Evolutionary conservation across 2,329 filamentous ascomycete species (phyloP).

Genomic region (Nigrograna mackinnonii): DNA sequence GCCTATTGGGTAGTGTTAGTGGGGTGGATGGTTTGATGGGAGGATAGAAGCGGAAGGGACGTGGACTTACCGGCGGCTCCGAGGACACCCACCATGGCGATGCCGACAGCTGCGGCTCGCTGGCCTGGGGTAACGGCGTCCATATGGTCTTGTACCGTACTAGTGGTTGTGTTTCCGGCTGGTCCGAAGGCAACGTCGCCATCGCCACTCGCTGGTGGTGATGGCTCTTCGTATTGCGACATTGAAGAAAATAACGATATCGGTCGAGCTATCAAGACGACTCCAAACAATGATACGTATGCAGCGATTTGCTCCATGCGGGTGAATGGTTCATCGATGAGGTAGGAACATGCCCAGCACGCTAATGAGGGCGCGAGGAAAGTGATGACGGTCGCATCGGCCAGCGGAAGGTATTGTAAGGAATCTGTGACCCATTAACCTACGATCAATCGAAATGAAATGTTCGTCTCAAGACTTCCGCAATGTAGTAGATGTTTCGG

Average conservation of each 20-base stretch:
- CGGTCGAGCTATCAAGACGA: constrained; percentile 81
- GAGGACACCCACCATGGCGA: constrained; percentile 76
- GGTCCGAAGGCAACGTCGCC: constrained; percentile 32
- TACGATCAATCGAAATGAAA: too few relatives aligned
- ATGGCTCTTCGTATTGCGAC: constrained; percentile 20
- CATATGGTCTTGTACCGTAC: constrained; percentile 40
- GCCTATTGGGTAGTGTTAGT: too few relatives aligned
- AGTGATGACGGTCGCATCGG: constrained; percentile 87
- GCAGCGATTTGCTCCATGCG: constrained; percentile 76
- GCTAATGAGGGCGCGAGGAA: constrained; percentile 81
- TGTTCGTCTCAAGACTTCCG: too few relatives aligned
- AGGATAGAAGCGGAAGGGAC: not conserved
- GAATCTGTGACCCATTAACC: too few relatives aligned
- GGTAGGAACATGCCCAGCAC: constrained; percentile 77
- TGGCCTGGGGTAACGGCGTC: constrained; percentile 61
- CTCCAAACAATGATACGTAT: constrained; percentile 74
- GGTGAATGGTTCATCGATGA: constrained; percentile 78
- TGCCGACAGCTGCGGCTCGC: constrained; percentile 69
- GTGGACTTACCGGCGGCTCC: constrained; percentile 62
- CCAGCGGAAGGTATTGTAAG: constrained; percentile 77
- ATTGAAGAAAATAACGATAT: constrained; percentile 55
- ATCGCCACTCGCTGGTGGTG: constrained; percentile 35
- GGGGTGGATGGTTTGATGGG: too few relatives aligned
- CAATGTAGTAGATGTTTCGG: not conserved
- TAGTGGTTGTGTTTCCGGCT: constrained; percentile 26